Conservation (phyloP, 2,329 filamentous ascomycete genomes). For the Aspergillus amoenus region DNA sequence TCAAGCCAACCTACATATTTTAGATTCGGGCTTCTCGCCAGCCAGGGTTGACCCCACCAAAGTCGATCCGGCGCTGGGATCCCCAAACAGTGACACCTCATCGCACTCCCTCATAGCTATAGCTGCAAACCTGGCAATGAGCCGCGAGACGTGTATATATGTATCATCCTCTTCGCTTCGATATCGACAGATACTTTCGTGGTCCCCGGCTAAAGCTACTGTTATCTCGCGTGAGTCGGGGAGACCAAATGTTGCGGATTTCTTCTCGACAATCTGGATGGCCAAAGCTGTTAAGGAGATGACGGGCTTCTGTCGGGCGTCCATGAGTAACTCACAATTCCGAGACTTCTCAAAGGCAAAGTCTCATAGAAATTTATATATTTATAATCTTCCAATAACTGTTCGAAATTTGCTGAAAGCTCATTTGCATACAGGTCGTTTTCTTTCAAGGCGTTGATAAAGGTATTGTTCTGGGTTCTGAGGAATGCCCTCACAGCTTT, state of each 20-base stretch:
- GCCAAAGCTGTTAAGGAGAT: not conserved
- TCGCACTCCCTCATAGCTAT: conserved; percentile 1
- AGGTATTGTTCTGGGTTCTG: conserved; percentile 20
- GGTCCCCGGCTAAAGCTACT: conserved; percentile 19
- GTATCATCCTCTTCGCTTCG: conserved; percentile 11
- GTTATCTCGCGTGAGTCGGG: conserved; percentile 19
- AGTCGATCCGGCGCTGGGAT: not conserved
- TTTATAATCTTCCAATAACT: conserved; percentile 12
- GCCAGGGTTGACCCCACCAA: not conserved
- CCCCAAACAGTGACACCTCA: not conserved
- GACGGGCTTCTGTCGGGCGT: not conserved
- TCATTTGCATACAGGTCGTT: conserved; percentile 18
- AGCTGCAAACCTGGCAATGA: conserved; percentile 8
- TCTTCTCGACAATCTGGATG: conserved; percentile 21
- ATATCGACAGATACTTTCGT: conserved; percentile 22
- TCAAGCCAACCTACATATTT: not conserved
- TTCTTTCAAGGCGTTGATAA: conserved; percentile 21
- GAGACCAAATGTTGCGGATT: conserved; percentile 21
- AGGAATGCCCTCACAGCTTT: conserved; percentile 18
- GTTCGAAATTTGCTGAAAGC: conserved; percentile 15
- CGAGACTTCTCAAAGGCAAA: conserved; percentile 14
- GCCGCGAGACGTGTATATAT: conserved; percentile 13
- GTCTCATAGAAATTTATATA: conserved; percentile 19
- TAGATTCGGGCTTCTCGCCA: not conserved
- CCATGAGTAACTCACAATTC: conserved; percentile 7